Evolutionary conservation across 1,139 yeast species (phyloP), one percentile per base, ranked within the genome.

Genomic region (Schwanniomyces etchellsii): DNA sequence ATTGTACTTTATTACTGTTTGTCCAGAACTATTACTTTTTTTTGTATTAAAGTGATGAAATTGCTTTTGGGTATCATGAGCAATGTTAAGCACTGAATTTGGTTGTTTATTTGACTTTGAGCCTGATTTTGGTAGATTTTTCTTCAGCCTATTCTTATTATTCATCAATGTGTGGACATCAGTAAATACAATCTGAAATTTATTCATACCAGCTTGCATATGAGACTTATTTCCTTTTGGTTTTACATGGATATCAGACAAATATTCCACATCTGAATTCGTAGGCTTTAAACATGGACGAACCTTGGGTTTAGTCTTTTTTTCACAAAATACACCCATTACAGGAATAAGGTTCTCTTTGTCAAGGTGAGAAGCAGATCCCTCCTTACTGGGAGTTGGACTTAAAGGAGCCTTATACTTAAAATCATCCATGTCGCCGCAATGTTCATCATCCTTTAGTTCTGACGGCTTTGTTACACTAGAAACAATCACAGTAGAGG

Each of bases 161-260:
- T 62, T 60, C 61, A 62, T 60, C 35, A 67, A 48, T 3, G 71
- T 60, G 39, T 63, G 70, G 26, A 70, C 70, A 44, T 71, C 77
- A 3, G 74, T 61, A 34, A 72, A 63, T 1, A 72, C 72, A 35
- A 72, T 72, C 46, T 72, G 78, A 44, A 72, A 72, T 47, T 68
- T 67, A 42, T 61, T 64, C 64, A 65, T 63, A 6, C 71, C 71
- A 4, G 63, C 63, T 47, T 60, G 67, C 68, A 61, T 62, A 34
- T 58, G 55, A 1, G 62, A 54, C 39, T 51, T 55, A 26, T 42
- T 40, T 20, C 29, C 33, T 27, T 25, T 27, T 15, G 30, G 13
- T 23, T 24, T 24, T 5, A 18, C 13, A 16, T 17, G 10, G 14
- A 15, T 26, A 22, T 13, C 26, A n/a, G 34, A 17, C 7, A 30